These are phyloP conservation scores for Solanum arcanum DNA, from an alignment of 257 asterid genomes.

Conservation along the genomic window DNA sequence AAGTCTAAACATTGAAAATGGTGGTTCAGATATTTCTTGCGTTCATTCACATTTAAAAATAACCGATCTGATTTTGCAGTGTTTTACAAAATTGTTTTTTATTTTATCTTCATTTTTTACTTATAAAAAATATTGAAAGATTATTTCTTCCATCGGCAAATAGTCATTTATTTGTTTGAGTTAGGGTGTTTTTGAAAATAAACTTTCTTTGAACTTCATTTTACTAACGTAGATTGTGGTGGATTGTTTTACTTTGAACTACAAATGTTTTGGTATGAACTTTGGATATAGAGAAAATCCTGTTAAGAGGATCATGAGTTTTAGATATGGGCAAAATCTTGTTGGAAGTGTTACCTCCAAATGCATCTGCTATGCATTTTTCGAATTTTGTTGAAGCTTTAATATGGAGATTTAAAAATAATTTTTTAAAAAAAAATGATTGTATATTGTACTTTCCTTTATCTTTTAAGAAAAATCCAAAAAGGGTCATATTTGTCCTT, in stretches of 20 bases:
- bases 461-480: too few relatives aligned
- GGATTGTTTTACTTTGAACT: too few relatives aligned
- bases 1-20: not conserved
- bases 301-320: not conserved
- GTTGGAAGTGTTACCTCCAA: not conserved
- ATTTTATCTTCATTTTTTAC: too few relatives aligned
- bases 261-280: fast-evolving
- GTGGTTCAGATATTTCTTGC: not conserved
- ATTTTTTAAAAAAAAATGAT: too few relatives aligned
- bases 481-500: not conserved
- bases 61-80: not conserved
- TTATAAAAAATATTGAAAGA: too few relatives aligned
- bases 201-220: too few relatives aligned
- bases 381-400: too few relatives aligned
- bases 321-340: not conserved
- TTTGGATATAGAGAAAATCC: too few relatives aligned
- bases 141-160: too few relatives aligned
- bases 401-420: too few relatives aligned
- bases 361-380: not conserved
- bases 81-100: not conserved
- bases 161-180: too few relatives aligned
- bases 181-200: too few relatives aligned
- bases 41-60: not conserved
- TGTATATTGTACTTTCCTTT: not conserved
- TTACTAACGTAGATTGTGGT: not conserved